These are phyloP conservation scores for Thielaviopsis cerberus DNA, from an alignment of 2,329 filamentous ascomycete genomes.

Conservation along the genomic window DNA sequence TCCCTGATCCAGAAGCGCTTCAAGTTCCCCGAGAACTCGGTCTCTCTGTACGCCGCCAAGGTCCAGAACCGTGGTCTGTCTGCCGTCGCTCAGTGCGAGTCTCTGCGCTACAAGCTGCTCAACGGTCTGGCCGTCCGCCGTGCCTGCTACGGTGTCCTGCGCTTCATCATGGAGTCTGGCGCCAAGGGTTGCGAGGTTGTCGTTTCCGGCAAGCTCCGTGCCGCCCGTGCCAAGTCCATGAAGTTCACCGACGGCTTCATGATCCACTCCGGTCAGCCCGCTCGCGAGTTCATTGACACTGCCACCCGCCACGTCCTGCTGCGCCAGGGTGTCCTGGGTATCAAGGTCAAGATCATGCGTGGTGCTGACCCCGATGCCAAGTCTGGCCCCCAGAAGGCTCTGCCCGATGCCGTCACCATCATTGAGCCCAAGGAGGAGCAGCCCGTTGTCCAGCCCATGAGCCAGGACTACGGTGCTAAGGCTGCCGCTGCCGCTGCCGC, in stretches of 20 bases:
- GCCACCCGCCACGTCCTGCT: conserved; percentile 98
- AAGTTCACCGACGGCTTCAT: conserved; percentile 99
- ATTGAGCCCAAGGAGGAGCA: conserved; percentile 99
- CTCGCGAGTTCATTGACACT: conserved; percentile 97
- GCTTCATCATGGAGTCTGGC: conserved; percentile 99
- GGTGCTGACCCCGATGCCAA: conserved; percentile 99
- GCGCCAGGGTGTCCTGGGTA: conserved; percentile 97
- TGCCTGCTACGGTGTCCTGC: conserved; percentile 98
- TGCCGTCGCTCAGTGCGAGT: conserved; percentile 99
- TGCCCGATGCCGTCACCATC: conserved; percentile 96
- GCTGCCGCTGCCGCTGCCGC: conserved; percentile 45
- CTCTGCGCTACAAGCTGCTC: conserved; percentile 98
- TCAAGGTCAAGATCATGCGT: conserved; percentile 99
- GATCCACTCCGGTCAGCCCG: conserved; percentile 99
- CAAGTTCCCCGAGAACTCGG: conserved; percentile 99
- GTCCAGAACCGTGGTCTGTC: conserved; percentile 99
- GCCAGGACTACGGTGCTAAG: conserved; percentile 98
- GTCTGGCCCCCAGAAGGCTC: conserved; percentile 87
- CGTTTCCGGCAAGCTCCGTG: conserved; percentile 95
- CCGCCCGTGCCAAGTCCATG: conserved; percentile 99
- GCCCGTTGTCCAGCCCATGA: conserved; percentile 81
- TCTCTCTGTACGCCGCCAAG: conserved; percentile 99
- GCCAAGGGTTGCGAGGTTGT: conserved; percentile 99
- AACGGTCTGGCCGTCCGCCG: conserved; percentile 97
- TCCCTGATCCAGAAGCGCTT: conserved; percentile 99